Percentiles rank a stretch among this genome's conserved stretches.
phyloP scores from a whole-genome alignment of 106 monocot genomes.

The Iris macrosiphon region DNA sequence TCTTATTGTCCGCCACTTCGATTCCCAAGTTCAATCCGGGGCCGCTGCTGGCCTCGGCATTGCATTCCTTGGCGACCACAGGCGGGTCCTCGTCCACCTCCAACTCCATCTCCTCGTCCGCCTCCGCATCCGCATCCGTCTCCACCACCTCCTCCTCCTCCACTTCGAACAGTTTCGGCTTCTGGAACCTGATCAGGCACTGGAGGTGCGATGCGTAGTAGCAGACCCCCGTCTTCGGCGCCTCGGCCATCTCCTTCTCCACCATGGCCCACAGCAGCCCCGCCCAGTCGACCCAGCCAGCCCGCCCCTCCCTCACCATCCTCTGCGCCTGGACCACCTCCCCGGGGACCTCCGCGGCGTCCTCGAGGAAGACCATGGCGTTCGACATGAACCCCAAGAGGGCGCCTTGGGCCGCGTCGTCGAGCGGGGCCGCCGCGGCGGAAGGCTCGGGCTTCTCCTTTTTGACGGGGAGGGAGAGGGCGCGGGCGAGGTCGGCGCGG shows the following conservation, averaged over 20 bases:
- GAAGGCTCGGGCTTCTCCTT: not conserved
- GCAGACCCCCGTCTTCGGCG: conserved; percentile 50
- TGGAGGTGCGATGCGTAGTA: conserved; percentile 84
- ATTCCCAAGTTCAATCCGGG: conserved; percentile 23
- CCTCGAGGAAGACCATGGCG: conserved; percentile 48
- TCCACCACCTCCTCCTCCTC: conserved; percentile 8
- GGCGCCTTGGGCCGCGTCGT: conserved; percentile 1
- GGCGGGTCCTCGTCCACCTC: conserved; percentile 1
- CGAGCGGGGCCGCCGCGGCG: not conserved
- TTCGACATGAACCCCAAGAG: conserved; percentile 44
- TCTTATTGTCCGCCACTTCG: conserved; percentile 5
- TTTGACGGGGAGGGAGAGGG: conserved; percentile 54
- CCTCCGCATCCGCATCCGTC: conserved; percentile 3
- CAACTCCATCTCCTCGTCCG: conserved; percentile 27
- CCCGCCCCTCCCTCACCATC: conserved; percentile 55
- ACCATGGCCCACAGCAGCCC: conserved; percentile 75
- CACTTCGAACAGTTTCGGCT: conserved; percentile 38
- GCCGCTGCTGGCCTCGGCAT: too few species aligned
- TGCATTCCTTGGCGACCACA: too few species aligned
- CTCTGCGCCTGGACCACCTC: conserved; percentile 44
- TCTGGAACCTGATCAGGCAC: conserved; percentile 58
- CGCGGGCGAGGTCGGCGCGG: conserved; percentile 45
- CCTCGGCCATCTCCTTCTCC: conserved; percentile 68
- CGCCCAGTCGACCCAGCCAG: conserved; percentile 85
- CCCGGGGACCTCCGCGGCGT: conserved; percentile 54